Percentiles rank a stretch among this genome's conserved stretches.
Conservation (phyloP, 495 filamentous ascomycete genomes). For the Neurospora sp. region DNA sequence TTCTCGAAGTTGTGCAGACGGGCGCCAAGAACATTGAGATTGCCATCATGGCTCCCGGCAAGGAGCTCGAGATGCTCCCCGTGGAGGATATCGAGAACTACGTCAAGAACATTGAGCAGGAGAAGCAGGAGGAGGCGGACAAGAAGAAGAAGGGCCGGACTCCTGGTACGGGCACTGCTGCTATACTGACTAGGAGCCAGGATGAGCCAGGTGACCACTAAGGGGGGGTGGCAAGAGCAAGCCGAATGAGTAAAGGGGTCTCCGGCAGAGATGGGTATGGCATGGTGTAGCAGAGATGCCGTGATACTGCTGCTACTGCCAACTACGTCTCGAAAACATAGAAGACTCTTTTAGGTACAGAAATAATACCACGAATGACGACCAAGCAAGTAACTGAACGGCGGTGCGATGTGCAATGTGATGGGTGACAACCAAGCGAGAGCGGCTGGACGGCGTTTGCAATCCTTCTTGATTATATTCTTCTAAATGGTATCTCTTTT, state of each 20-base stretch:
- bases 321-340: background rate
- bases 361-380: background rate
- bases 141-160: constrained; percentile 86
- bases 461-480: too few relatives aligned
- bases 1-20: constrained; percentile 96
- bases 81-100: constrained; percentile 92
- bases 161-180: constrained; percentile 64
- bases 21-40: constrained; percentile 99
- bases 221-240: background rate
- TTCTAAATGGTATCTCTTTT: background rate
- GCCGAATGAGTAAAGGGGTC: background rate
- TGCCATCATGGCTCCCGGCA: constrained; percentile 94
- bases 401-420: background rate
- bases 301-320: background rate
- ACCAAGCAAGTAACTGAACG: background rate
- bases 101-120: constrained; percentile 95
- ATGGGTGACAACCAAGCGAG: background rate
- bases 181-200: constrained; percentile 62
- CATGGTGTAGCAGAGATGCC: background rate
- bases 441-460: too few relatives aligned
- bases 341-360: background rate
- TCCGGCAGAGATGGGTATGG: constrained; percentile 1
- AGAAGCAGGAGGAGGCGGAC: constrained; percentile 97
- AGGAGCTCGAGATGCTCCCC: constrained; percentile 84
- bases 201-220: constrained; percentile 31